Base-by-base conservation (phyloP, 2,329 filamentous ascomycete species). In the Botrytis cinerea region DNA sequence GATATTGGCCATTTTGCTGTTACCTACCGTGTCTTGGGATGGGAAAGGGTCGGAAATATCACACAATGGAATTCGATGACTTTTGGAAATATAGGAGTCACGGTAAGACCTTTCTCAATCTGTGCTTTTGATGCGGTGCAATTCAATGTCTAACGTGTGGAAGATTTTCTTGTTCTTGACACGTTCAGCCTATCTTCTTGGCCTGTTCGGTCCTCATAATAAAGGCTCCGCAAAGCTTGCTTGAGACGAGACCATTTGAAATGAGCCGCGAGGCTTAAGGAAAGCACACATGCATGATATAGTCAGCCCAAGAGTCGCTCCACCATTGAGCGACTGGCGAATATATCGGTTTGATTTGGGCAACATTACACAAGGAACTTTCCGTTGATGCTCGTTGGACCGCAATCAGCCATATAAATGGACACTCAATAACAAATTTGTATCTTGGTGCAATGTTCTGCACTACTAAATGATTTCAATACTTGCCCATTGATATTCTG, bases 21-120 rank as follows among this genome's bases (percentile, higher is more conserved):
- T 74, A 91, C 88, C 25, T 88, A 87, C 74, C 82, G 84, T 78
- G 86, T 85, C 10, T 84, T 93, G 75, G 91, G 90, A 14, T 84
- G 84, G 79, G 84, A 87, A 16, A 83, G 82, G 48, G 85, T 88
- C 64, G 75, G 87, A 62, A 85, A 89, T 76, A 81, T 91, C 18
- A 81, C 78, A 7, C 82, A 81, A 35, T 94, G 92, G 92, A 93
- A 93, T 80, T 83, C 86, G 48, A 87, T 91, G 84, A 87, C 90
- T n/a, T 92, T 89, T 88, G 92, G 92, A 4, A 94, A 94, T 78
- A 85, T 94, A 75, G 90, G 87, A 12, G 85, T 86, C 68, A 93
- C 91, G 40, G 87, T 90, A 78, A 82, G 76, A 54, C 28, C 16
- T 57, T 43, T 32, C 43, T 28, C 8, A 51, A 43, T 70, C 32